Evolutionary conservation across 1,284 basidiomycete genomes (phyloP).

Genomic region (Apiotrichum brassicae): DNA sequence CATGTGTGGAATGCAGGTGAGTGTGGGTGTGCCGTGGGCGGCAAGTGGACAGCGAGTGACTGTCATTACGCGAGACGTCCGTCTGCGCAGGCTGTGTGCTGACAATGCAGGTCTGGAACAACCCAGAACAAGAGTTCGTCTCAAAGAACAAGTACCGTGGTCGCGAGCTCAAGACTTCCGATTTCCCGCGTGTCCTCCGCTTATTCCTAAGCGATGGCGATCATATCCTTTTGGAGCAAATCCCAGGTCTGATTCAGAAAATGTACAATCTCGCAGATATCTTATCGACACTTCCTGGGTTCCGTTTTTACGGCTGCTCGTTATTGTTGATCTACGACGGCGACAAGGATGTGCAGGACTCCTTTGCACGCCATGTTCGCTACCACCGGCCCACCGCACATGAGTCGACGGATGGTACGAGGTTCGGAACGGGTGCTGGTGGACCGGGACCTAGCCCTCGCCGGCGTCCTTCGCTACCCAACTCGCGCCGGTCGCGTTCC

Average conservation of each 20-base stretch:
- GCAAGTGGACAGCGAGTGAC: too few species aligned
- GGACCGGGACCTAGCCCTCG: not conserved
- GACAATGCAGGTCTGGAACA: conserved; percentile 74
- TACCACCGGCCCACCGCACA: conserved; percentile 4
- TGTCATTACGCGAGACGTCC: too few species aligned
- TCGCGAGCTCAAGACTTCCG: conserved; percentile 74
- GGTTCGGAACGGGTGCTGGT: too few species aligned
- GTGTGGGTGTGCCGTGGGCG: conserved; percentile 33
- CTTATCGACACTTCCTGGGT: conserved; percentile 78
- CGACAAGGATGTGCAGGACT: conserved; percentile 74
- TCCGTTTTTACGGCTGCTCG: conserved; percentile 96
- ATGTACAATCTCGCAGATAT: conserved; percentile 90
- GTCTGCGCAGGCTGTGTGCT: not conserved
- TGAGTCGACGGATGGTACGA: conserved; percentile 7
- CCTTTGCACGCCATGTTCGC: conserved; percentile 27
- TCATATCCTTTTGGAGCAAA: conserved; percentile 78
- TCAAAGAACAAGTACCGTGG: conserved; percentile 98
- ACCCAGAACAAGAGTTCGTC: conserved; percentile 68
- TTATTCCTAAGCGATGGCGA: conserved; percentile 84
- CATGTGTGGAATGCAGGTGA: conserved; percentile 98
- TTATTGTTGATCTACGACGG: conserved; percentile 97
- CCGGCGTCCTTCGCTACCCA: conserved; percentile 1
- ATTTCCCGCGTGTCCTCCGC: conserved; percentile 74
- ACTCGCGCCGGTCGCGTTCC: conserved; percentile 10
- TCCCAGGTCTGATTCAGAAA: conserved; percentile 84